Conservation (phyloP, 306 rosid species). For the Medicago ruthenica region DNA sequence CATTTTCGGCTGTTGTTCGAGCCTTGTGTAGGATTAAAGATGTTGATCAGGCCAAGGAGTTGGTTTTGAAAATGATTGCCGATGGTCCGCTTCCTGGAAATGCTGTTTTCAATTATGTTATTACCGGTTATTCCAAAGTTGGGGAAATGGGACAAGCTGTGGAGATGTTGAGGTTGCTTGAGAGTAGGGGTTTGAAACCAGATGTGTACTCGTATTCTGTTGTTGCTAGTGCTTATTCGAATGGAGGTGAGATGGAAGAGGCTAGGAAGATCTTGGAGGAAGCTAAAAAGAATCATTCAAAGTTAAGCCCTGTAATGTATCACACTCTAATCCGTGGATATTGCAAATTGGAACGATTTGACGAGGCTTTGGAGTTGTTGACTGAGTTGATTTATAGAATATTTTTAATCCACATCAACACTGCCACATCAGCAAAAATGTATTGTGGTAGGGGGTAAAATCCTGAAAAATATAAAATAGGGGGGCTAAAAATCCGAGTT, state of each 20-base stretch:
- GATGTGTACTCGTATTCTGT: conserved; percentile 79
- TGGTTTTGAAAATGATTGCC: conserved; percentile 67
- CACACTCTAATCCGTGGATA: conserved; percentile 78
- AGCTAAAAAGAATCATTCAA: conserved; percentile 73
- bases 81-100: conserved; percentile 88
- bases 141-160: conserved; percentile 70
- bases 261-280: conserved; percentile 63
- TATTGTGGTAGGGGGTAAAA: too few species aligned
- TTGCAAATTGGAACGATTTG: conserved; percentile 81
- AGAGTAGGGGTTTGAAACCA: conserved; percentile 81
- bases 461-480: too few species aligned
- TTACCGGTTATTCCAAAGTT: conserved; percentile 61
- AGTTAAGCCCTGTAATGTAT: conserved; percentile 66
- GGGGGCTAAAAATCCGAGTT: too few species aligned
- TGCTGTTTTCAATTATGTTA: conserved; percentile 72
- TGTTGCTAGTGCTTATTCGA: conserved; percentile 71
- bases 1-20: conserved; percentile 61
- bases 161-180: conserved; percentile 67
- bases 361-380: conserved; percentile 69
- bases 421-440: too few species aligned
- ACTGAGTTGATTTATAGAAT: conserved; percentile 87
- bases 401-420: too few species aligned
- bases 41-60: conserved; percentile 59
- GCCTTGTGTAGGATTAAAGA: conserved; percentile 72
- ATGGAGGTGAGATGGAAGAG: conserved; percentile 83